Percentiles rank a stretch among this genome's conserved stretches.
These are phyloP conservation scores for Diddensiella caesifluorescens DNA, from an alignment of 805 yeast species.

Conservation along the genomic window DNA sequence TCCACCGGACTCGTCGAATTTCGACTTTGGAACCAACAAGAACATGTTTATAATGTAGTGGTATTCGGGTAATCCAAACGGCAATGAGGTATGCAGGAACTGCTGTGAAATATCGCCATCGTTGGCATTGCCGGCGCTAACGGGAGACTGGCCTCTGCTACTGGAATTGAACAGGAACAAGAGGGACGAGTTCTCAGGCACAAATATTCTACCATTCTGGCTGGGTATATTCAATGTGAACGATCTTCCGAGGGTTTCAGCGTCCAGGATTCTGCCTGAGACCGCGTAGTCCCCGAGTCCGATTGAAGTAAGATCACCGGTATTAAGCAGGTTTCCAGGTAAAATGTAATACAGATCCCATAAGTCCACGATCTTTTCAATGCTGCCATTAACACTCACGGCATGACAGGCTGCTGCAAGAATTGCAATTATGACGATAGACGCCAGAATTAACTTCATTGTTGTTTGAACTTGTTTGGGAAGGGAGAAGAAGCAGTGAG, in stretches of 20 bases:
- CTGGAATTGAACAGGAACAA: slow-evolving; percentile 20
- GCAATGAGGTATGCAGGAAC: slow-evolving; percentile 18
- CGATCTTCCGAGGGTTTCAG: slow-evolving; percentile 5
- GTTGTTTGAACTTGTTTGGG: too few relatives aligned
- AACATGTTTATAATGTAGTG: slow-evolving; percentile 16
- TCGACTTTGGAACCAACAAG: slow-evolving; percentile 16
- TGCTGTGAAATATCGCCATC: slow-evolving; percentile 16
- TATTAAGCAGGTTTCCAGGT: slow-evolving; percentile 14
- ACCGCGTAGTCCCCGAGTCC: slow-evolving; percentile 9
- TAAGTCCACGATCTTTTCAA: slow-evolving; percentile 4
- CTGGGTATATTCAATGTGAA: slow-evolving; percentile 9
- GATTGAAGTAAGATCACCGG: slow-evolving; percentile 12
- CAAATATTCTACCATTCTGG: slow-evolving; percentile 8
- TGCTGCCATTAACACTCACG: too few relatives aligned
- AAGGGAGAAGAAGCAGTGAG: too few relatives aligned
- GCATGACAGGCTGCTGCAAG: too few relatives aligned
- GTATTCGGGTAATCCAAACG: slow-evolving; percentile 20
- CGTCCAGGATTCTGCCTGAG: slow-evolving; percentile 5
- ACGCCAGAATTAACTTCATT: too few relatives aligned
- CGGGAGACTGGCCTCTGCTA: neutral
- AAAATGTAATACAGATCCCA: slow-evolving; percentile 13
- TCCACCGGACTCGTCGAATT: too few relatives aligned
- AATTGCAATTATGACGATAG: too few relatives aligned
- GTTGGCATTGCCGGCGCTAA: neutral
- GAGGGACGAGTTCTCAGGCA: slow-evolving; percentile 18